Percentiles rank a stretch among this genome's conserved stretches.
phyloP scores from a whole-genome alignment of 768 basidiomycete genomes.

The Strobilomyces confusus region DNA sequence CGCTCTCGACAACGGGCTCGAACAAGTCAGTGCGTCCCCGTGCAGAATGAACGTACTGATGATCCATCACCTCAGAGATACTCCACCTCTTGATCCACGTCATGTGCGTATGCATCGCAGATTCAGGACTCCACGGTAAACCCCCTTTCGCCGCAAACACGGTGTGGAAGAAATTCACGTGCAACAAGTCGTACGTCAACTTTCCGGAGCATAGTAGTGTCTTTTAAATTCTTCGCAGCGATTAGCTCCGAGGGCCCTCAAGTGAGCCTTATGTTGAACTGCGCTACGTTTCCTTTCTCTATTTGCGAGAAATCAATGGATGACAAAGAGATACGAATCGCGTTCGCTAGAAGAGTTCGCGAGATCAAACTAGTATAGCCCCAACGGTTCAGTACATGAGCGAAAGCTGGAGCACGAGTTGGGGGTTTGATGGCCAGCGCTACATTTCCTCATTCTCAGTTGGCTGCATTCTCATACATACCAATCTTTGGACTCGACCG shows the following conservation, averaged over 20 bases:
- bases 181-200: slow-evolving; percentile 30
- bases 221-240: slow-evolving; percentile 4
- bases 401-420: slow-evolving; percentile 35
- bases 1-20: slow-evolving; percentile 36
- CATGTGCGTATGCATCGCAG: slow-evolving; percentile 29
- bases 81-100: slow-evolving; percentile 24
- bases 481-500: too few relatives aligned
- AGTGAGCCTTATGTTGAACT: slow-evolving; percentile 41
- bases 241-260: slow-evolving; percentile 33
- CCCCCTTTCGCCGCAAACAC: slow-evolving; percentile 43
- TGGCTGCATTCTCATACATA: too few relatives aligned
- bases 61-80: slow-evolving; percentile 26
- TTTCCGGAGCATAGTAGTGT: background rate
- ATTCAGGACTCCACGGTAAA: slow-evolving; percentile 38
- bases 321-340: slow-evolving; percentile 33
- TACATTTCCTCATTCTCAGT: too few relatives aligned
- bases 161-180: slow-evolving; percentile 41
- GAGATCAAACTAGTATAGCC: slow-evolving; percentile 25
- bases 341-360: slow-evolving; percentile 37
- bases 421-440: slow-evolving; percentile 23
- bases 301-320: slow-evolving; percentile 29
- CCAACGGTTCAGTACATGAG: slow-evolving; percentile 27
- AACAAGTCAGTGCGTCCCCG: slow-evolving; percentile 34
- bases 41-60: background rate
- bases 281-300: slow-evolving; percentile 36